These are phyloP conservation scores for Oxyria digyna DNA, from an alignment of 148 eudicot species.

Conservation along the genomic window DNA sequence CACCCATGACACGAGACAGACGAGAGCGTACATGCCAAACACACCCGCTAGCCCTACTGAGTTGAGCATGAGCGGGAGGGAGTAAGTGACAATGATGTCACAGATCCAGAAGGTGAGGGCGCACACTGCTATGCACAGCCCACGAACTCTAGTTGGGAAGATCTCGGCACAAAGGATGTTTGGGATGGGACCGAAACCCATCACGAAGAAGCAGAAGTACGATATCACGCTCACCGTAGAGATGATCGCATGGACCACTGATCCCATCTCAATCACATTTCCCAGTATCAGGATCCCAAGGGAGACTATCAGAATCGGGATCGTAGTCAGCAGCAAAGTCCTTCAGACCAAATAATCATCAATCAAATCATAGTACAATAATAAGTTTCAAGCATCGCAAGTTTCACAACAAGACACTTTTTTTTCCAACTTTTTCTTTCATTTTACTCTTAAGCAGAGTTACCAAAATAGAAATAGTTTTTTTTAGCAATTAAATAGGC, in stretches of 20 bases:
- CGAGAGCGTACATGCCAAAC: constrained; percentile 36
- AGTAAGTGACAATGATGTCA: constrained; percentile 43
- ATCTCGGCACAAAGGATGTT: constrained; percentile 50
- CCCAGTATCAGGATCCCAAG: constrained; percentile 30
- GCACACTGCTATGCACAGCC: constrained; percentile 50
- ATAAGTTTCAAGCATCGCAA: too few relatives aligned
- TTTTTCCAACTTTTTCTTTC: too few relatives aligned
- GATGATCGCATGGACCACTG: constrained; percentile 24
- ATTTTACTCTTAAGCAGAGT: too few relatives aligned
- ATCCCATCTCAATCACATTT: constrained; percentile 26
- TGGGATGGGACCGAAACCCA: constrained; percentile 51
- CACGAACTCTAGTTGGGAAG: constrained; percentile 49
- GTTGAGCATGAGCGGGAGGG: constrained; percentile 36
- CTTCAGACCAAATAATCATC: too few relatives aligned
- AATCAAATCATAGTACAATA: too few relatives aligned
- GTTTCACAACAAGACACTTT: too few relatives aligned
- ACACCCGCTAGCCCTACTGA: constrained; percentile 44
- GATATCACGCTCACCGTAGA: constrained; percentile 36
- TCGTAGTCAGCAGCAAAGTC: constrained; percentile 37
- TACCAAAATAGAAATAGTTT: too few relatives aligned
- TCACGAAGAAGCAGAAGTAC: constrained; percentile 45
- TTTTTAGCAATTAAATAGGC: too few relatives aligned
- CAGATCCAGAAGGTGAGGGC: constrained; percentile 43
- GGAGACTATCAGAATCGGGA: constrained; percentile 28
- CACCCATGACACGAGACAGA: constrained; percentile 30